phyloP scores from a whole-genome alignment of 352 stramenopile species.

The Phytopythium litorale region DNA sequence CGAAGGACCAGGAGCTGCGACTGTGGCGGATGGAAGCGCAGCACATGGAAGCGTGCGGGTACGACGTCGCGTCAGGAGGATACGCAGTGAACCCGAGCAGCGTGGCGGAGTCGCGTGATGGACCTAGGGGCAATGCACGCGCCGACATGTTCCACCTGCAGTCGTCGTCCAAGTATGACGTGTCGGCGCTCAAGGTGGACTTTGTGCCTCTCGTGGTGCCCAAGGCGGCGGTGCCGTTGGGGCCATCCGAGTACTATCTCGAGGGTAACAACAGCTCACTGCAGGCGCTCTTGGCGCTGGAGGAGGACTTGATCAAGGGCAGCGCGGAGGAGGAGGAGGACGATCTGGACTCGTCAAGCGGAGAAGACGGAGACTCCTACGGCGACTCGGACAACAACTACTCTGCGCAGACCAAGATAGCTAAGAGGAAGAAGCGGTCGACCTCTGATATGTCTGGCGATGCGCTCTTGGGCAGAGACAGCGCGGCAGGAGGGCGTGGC shows the following conservation, averaged over 20 bases:
- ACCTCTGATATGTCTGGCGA: slow-evolving; percentile 7
- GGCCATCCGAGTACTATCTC: slow-evolving; percentile 59
- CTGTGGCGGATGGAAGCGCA: slow-evolving; percentile 66
- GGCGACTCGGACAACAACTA: slow-evolving; percentile 4
- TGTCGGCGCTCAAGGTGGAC: slow-evolving; percentile 67
- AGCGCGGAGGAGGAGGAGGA: slow-evolving; percentile 19
- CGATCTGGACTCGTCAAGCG: slow-evolving; percentile 5
- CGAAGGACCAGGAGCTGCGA: slow-evolving; percentile 75
- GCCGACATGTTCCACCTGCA: slow-evolving; percentile 33
- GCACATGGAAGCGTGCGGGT: slow-evolving; percentile 59
- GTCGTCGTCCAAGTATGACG: slow-evolving; percentile 54
- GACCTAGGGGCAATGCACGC: slow-evolving; percentile 4
- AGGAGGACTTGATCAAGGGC: slow-evolving; percentile 67
- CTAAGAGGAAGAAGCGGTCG: neutral
- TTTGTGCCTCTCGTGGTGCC: slow-evolving; percentile 71
- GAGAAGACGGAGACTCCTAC: slow-evolving; percentile 1
- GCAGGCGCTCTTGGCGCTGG: slow-evolving; percentile 53
- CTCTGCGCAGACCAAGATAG: neutral
- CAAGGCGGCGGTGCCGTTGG: slow-evolving; percentile 48
- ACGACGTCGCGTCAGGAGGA: slow-evolving; percentile 14
- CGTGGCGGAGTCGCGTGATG: neutral
- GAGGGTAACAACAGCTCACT: slow-evolving; percentile 43
- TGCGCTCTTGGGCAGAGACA: slow-evolving; percentile 12
- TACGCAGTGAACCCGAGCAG: neutral
- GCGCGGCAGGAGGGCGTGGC: neutral